Conservation (phyloP, 108 stramenopile genomes). For the Conticribra weissflogii region DNA sequence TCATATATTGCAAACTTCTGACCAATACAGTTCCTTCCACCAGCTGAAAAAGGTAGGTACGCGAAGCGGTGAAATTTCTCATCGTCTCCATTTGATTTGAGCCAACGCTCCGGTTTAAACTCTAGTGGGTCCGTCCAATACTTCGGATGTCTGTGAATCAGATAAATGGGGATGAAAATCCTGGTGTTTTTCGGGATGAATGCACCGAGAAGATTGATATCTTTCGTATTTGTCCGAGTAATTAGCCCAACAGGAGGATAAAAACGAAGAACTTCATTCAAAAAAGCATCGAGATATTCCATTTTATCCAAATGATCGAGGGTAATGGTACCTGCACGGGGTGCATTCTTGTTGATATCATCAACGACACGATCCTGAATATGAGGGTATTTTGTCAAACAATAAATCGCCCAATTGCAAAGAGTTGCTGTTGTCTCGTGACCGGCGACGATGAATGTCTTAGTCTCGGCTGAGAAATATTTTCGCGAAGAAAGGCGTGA, state of each 20-base stretch:
- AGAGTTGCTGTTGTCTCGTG: conserved; percentile 77
- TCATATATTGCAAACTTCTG: conserved; percentile 66
- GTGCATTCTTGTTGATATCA: conserved; percentile 49
- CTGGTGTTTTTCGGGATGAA: conserved; percentile 53
- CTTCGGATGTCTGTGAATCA: conserved; percentile 59
- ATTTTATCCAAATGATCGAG: conserved; percentile 61
- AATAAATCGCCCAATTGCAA: conserved; percentile 62
- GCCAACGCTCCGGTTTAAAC: conserved; percentile 73
- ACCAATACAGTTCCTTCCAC: conserved; percentile 65
- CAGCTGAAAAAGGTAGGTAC: conserved; percentile 69
- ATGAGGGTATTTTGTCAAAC: conserved; percentile 51
- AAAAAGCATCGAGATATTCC: conserved; percentile 62
- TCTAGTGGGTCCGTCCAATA: conserved; percentile 67
- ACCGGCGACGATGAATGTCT: conserved; percentile 70
- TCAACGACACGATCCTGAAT: conserved; percentile 53
- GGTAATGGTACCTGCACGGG: conserved; percentile 26
- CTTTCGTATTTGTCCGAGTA: conserved; percentile 22
- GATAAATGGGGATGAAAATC: conserved; percentile 49
- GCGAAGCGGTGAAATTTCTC: conserved; percentile 46
- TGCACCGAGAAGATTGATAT: conserved; percentile 46
- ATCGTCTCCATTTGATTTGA: conserved; percentile 27
- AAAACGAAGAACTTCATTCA: conserved; percentile 68
- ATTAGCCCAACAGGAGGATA: conserved; percentile 63
- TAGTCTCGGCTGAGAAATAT: no score
- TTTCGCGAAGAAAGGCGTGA: no score